Conservation (phyloP, 2,329 filamentous ascomycete genomes). For the Monilinia aucupariae region DNA sequence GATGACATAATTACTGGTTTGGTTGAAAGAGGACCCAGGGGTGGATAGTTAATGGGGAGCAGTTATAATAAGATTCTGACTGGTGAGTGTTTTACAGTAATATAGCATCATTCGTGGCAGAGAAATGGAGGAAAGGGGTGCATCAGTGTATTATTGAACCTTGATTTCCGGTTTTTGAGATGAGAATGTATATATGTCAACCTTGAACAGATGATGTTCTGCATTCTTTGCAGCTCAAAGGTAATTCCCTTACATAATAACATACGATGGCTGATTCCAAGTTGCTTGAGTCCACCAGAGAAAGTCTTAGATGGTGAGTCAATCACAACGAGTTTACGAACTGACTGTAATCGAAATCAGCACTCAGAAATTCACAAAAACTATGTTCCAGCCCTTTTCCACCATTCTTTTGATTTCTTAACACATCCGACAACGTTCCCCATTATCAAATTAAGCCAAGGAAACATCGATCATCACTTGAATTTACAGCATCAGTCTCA, state of each 20-base stretch:
- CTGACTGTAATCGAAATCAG: not conserved
- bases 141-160: too few species aligned
- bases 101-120: too few species aligned
- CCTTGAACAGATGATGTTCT: not conserved
- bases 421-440: not conserved
- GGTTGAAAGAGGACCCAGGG: too few species aligned
- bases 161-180: too few species aligned
- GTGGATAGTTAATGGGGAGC: too few species aligned
- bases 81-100: too few species aligned
- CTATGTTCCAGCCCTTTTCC: not conserved
- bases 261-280: not conserved
- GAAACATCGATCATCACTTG: not conserved
- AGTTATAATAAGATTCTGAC: too few species aligned
- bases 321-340: not conserved
- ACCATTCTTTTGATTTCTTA: not conserved
- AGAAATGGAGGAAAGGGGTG: too few species aligned
- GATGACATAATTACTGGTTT: too few species aligned
- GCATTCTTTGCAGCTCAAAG: not conserved
- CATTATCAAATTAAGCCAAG: not conserved
- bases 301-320: not conserved
- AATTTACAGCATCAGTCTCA: not conserved
- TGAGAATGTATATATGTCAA: too few species aligned
- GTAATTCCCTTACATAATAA: not conserved
- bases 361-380: not conserved
- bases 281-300: not conserved